phyloP scores from a whole-genome alignment of 1,284 basidiomycete species.

The Ceratobasidium sp. region DNA sequence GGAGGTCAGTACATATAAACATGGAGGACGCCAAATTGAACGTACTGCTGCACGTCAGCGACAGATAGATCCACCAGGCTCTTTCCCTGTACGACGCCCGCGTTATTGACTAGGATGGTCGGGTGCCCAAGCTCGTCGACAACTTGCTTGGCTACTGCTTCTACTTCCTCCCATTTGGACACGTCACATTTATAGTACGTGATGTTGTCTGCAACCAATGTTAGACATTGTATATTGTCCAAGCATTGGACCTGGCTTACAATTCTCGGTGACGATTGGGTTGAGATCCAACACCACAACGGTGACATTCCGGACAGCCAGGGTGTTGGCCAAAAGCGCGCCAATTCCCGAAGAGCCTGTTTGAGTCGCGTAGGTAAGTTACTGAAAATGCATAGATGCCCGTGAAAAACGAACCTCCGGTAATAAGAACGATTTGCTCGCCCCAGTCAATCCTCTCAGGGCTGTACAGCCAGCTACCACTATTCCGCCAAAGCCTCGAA shows the following conservation, averaged over 20 bases:
- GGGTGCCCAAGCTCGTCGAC: slow-evolving; percentile 85
- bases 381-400: background rate
- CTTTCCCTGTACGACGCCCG: slow-evolving; percentile 94
- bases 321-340: slow-evolving; percentile 81
- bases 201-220: slow-evolving; percentile 69
- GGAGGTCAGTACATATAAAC: background rate
- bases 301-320: slow-evolving; percentile 80
- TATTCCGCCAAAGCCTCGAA: slow-evolving; percentile 77
- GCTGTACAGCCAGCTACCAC: slow-evolving; percentile 68
- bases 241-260: slow-evolving; percentile 57
- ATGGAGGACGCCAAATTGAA: slow-evolving; percentile 1
- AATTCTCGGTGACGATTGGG: slow-evolving; percentile 77
- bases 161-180: slow-evolving; percentile 84
- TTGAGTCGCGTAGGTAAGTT: background rate
- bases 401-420: slow-evolving; percentile 72
- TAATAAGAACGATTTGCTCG: slow-evolving; percentile 87
- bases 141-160: slow-evolving; percentile 74
- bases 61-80: slow-evolving; percentile 80
- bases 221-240: slow-evolving; percentile 13
- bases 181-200: slow-evolving; percentile 89
- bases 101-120: slow-evolving; percentile 94
- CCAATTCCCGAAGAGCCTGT: slow-evolving; percentile 90
- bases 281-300: slow-evolving; percentile 89
- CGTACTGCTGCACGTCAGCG: slow-evolving; percentile 83
- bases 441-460: slow-evolving; percentile 77